Conservation (phyloP, 306 rosid species). For the Lathyrus tuberosus region DNA sequence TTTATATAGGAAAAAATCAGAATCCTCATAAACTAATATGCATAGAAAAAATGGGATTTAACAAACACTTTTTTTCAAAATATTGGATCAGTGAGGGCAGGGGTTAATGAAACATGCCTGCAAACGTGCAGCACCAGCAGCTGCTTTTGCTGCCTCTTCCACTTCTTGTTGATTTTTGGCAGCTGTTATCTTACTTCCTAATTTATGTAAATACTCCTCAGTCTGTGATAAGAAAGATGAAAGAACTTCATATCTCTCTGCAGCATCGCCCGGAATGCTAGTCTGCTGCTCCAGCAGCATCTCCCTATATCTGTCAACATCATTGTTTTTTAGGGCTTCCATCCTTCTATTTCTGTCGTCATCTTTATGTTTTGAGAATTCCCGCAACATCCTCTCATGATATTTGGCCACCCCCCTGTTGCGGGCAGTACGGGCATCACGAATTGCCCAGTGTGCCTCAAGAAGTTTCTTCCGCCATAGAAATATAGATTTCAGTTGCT, state of each 20-base stretch:
- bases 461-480: slow-evolving; percentile 98
- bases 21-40: slow-evolving; percentile 24
- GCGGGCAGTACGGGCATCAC: slow-evolving; percentile 98
- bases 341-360: slow-evolving; percentile 87
- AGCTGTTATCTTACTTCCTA: slow-evolving; percentile 92
- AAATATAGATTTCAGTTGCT: slow-evolving; percentile 91
- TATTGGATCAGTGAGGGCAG: slow-evolving; percentile 6
- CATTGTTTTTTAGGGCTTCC: slow-evolving; percentile 98
- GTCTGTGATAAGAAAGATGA: slow-evolving; percentile 91
- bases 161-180: slow-evolving; percentile 94
- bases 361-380: slow-evolving; percentile 90
- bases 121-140: slow-evolving; percentile 90
- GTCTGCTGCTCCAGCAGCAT: slow-evolving; percentile 98
- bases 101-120: slow-evolving; percentile 62
- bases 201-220: slow-evolving; percentile 93
- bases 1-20: slow-evolving; percentile 34
- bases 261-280: slow-evolving; percentile 88
- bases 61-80: slow-evolving; percentile 21
- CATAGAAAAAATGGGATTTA: background rate
- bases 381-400: slow-evolving; percentile 94
- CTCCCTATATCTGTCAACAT: slow-evolving; percentile 98
- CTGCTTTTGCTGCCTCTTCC: slow-evolving; percentile 87
- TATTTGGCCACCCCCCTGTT: slow-evolving; percentile 98
- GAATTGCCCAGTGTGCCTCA: slow-evolving; percentile 96
- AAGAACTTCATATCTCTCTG: slow-evolving; percentile 95